Percentiles rank a stretch among this genome's conserved stretches.
These are phyloP conservation scores for Pseudisothecium myosuroides DNA, from an alignment of 225 moss, liverwort and hornwort genomes.

Conservation along the genomic window DNA sequence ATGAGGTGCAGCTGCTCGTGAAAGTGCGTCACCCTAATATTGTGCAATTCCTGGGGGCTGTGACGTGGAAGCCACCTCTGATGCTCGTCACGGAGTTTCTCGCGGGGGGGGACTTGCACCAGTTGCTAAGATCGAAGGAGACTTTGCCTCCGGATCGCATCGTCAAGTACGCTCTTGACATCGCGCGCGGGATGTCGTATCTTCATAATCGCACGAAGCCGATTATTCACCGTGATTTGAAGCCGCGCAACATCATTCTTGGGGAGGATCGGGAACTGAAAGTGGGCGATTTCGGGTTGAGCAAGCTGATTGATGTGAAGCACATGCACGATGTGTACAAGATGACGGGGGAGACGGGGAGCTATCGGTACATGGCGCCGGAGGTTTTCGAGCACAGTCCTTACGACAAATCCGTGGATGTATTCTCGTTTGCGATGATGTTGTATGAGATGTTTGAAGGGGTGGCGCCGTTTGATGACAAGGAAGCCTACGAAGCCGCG, in stretches of 20 bases:
- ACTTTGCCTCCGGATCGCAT: conserved; percentile 7
- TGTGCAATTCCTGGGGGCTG: conserved; percentile 84
- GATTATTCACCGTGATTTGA: conserved; percentile 80
- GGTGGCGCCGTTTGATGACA: conserved; percentile 37
- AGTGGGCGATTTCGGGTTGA: conserved; percentile 77
- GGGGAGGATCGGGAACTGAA: conserved; percentile 64
- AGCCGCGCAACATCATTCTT: conserved; percentile 72
- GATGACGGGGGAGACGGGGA: conserved; percentile 94
- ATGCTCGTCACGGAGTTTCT: conserved; percentile 84
- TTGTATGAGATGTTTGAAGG: conserved; percentile 86
- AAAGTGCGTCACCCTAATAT: conserved; percentile 83
- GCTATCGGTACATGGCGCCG: conserved; percentile 96
- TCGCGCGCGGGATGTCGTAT: conserved; percentile 76
- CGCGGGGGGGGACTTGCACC: conserved; percentile 72
- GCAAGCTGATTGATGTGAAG: conserved; percentile 66
- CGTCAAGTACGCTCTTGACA: conserved; percentile 64
- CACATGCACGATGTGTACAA: conserved; percentile 66
- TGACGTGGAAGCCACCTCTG: conserved; percentile 54
- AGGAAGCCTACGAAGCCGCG: conserved; percentile 78
- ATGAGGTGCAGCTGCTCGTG: conserved; percentile 84
- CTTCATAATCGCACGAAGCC: conserved; percentile 61
- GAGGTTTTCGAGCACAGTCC: conserved; percentile 76
- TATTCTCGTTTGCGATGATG: conserved; percentile 73
- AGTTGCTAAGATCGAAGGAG: conserved; percentile 24
- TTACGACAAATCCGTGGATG: conserved; percentile 76